Evolutionary conservation across 164 flowering plant species (phyloP).

Genomic region (Litsea cubeba): DNA sequence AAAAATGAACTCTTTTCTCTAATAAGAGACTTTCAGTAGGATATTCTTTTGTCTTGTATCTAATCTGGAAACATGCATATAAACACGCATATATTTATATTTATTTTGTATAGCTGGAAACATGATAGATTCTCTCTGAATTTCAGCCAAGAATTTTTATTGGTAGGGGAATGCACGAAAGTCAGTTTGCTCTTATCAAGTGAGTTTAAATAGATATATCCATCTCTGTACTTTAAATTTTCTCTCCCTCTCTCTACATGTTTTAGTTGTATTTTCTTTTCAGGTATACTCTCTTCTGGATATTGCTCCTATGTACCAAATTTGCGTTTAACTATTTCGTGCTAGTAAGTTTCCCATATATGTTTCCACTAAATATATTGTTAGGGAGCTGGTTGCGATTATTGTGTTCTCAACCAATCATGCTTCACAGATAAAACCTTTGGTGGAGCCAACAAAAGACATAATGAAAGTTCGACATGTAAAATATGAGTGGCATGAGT

Average conservation of each 20-base stretch:
- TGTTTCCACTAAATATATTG: neutral
- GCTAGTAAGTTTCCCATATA: constrained; percentile 39
- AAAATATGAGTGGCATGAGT: constrained; percentile 85
- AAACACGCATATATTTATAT: neutral
- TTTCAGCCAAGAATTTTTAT: constrained; percentile 91
- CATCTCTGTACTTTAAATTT: neutral
- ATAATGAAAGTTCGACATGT: constrained; percentile 64
- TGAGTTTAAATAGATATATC: constrained; percentile 36
- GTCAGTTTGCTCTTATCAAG: constrained; percentile 86
- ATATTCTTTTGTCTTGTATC: neutral
- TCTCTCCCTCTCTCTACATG: neutral
- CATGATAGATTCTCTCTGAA: neutral
- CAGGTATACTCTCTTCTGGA: constrained; percentile 94
- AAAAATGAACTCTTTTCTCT: no score
- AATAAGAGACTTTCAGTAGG: neutral
- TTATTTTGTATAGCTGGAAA: neutral
- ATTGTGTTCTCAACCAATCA: neutral
- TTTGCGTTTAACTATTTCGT: constrained; percentile 74
- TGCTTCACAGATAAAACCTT: constrained; percentile 64
- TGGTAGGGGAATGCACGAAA: constrained; percentile 99
- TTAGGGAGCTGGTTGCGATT: neutral
- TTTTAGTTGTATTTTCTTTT: constrained; percentile 8
- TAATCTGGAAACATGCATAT: neutral
- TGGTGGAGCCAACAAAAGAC: constrained; percentile 81
- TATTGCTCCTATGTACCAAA: constrained; percentile 67